Evolutionary conservation across 208 protist genomes (phyloP).

Genomic region (Wallacemonas sp.): DNA sequence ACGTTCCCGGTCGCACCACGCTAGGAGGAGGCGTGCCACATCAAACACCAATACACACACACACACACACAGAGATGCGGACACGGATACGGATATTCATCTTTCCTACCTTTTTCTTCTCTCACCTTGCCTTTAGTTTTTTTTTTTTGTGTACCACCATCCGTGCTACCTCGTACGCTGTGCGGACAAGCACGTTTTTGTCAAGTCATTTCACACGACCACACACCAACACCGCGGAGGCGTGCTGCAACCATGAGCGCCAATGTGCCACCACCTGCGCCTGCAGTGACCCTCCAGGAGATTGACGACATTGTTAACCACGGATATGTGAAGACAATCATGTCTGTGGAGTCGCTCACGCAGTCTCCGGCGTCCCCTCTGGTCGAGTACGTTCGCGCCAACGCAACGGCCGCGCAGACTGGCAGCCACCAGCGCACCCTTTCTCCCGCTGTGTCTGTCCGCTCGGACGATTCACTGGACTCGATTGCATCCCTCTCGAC

Average conservation of each 20-base stretch:
- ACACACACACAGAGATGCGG: too few species aligned
- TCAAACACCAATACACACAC: too few species aligned
- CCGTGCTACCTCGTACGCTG: too few species aligned
- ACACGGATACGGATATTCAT: too few species aligned
- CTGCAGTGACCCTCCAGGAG: constrained; percentile 9
- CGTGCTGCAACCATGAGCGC: neutral
- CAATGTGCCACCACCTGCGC: constrained; percentile 4
- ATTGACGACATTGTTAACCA: constrained; percentile 25
- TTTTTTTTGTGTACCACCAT: constrained; percentile 10
- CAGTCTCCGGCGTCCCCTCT: constrained; percentile 25
- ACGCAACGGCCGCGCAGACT: constrained; percentile 1
- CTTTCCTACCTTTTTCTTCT: too few species aligned
- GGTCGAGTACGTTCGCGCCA: constrained; percentile 41
- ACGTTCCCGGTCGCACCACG: too few species aligned
- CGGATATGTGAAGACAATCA: neutral
- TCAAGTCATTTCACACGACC: neutral
- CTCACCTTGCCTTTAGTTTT: constrained; percentile 10
- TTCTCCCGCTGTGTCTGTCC: constrained; percentile 31
- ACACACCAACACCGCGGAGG: neutral
- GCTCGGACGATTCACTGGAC: constrained; percentile 61
- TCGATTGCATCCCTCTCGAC: constrained; percentile 34
- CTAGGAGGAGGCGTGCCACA: too few species aligned
- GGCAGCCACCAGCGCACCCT: constrained; percentile 2
- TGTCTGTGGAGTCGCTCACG: neutral
- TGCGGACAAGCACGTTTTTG: too few species aligned